A percentile compares a stretch with the other conserved stretches of the same genome.
Evolutionary conservation across 2,329 filamentous ascomycete genomes (phyloP).

Genomic region (Alternaria infectoria): DNA sequence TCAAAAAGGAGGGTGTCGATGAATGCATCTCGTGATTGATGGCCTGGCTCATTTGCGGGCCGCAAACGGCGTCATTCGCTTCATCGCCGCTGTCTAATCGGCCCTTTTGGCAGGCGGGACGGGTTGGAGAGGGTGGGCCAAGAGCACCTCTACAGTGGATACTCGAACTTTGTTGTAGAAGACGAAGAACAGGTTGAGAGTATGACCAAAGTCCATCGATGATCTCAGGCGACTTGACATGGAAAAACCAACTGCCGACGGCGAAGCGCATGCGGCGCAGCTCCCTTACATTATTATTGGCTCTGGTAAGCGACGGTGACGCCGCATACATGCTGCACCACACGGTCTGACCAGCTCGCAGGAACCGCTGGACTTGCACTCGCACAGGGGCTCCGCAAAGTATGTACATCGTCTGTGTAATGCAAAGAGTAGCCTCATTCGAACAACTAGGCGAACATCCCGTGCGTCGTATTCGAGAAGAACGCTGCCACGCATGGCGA

Average conservation of each 20-base stretch:
- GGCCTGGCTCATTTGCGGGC: not conserved
- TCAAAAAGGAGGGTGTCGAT: not conserved
- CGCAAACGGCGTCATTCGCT: not conserved
- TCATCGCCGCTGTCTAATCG: not conserved
- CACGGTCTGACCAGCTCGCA: constrained; percentile 20
- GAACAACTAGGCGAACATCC: constrained; percentile 37
- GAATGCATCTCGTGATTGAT: not conserved
- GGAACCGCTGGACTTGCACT: constrained; percentile 46
- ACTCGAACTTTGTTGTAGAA: not conserved
- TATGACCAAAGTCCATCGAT: not conserved
- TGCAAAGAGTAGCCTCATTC: not conserved
- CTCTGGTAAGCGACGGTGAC: constrained; percentile 32
- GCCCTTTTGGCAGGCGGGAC: not conserved
- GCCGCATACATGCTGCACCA: not conserved
- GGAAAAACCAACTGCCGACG: not conserved
- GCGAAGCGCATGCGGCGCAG: not conserved
- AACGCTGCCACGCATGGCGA: constrained; percentile 54
- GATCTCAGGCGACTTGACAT: not conserved
- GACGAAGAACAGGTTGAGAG: not conserved
- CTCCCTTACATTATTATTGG: constrained; percentile 41
- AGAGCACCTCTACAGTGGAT: not conserved
- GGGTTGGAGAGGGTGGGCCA: not conserved
- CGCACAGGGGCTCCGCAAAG: constrained; percentile 46
- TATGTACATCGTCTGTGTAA: constrained; percentile 17
- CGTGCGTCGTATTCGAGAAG: constrained; percentile 64